Evolutionary conservation across 2,329 filamentous ascomycete species (phyloP).

Genomic region (Penicillium griseofulvum): DNA sequence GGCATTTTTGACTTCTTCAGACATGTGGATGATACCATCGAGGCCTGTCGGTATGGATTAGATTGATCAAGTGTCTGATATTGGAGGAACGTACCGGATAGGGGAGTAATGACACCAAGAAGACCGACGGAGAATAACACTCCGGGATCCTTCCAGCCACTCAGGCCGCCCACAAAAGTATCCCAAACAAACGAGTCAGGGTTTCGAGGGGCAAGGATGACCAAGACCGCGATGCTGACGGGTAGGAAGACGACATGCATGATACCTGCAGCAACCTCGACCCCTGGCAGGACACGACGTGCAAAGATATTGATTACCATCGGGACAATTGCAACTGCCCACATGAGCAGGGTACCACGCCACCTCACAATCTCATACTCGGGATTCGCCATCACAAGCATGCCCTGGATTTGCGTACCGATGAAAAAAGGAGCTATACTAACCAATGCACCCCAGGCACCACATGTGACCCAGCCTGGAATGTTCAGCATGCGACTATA

Average conservation of each 20-base stretch:
- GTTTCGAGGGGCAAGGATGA: slow-evolving; percentile 23
- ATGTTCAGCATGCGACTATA: slow-evolving; percentile 17
- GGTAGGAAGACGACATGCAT: slow-evolving; percentile 26
- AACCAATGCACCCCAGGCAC: slow-evolving; percentile 31
- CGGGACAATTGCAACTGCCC: slow-evolving; percentile 45
- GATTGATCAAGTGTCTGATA: not conserved
- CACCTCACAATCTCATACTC: slow-evolving; percentile 21
- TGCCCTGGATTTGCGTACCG: slow-evolving; percentile 32
- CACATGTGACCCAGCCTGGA: slow-evolving; percentile 30
- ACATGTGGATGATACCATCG: slow-evolving; percentile 37
- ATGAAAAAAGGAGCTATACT: slow-evolving; percentile 27
- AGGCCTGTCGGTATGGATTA: slow-evolving; percentile 18
- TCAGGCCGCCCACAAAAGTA: slow-evolving; percentile 22
- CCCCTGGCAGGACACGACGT: slow-evolving; percentile 44
- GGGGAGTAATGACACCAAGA: slow-evolving; percentile 15
- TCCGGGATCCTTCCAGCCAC: slow-evolving; percentile 24
- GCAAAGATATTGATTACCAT: slow-evolving; percentile 52
- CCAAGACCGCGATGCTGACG: slow-evolving; percentile 20
- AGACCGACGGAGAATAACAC: slow-evolving; percentile 27
- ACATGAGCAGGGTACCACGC: slow-evolving; percentile 48
- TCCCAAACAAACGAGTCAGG: slow-evolving; percentile 24
- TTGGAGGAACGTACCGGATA: slow-evolving; percentile 14
- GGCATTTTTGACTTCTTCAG: slow-evolving; percentile 51
- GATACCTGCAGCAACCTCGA: slow-evolving; percentile 51
- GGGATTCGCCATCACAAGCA: slow-evolving; percentile 25